These are phyloP conservation scores for Metschnikowia arizonensis DNA, from an alignment of 805 yeast species.

Conservation along the genomic window DNA sequence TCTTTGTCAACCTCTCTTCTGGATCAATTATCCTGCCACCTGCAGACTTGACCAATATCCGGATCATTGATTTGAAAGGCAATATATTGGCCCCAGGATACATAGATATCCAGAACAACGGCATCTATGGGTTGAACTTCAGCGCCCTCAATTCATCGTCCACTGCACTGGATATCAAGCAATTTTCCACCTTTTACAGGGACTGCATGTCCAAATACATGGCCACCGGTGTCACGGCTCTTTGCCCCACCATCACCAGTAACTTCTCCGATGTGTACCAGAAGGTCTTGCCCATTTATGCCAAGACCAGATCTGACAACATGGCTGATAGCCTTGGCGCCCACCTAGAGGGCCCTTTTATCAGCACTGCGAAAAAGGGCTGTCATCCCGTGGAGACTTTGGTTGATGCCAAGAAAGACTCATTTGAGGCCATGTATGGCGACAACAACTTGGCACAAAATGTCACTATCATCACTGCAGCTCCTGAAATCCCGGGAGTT, in stretches of 20 bases:
- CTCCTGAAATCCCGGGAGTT: constrained; percentile 49
- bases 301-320: constrained; percentile 26
- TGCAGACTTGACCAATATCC: constrained; percentile 10
- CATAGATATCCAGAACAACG: constrained; percentile 55
- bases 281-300: constrained; percentile 43
- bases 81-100: constrained; percentile 50
- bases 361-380: constrained; percentile 46
- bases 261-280: constrained; percentile 47
- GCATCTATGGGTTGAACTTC: constrained; percentile 54
- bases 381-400: constrained; percentile 49
- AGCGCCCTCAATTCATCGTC: constrained; percentile 33
- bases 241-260: constrained; percentile 56
- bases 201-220: constrained; percentile 45
- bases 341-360: constrained; percentile 60
- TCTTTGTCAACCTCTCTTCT: constrained; percentile 39
- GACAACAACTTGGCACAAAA: constrained; percentile 29
- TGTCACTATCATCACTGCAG: constrained; percentile 45
- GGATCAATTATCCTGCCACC: constrained; percentile 40
- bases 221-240: constrained; percentile 50
- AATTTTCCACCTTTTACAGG: constrained; percentile 34
- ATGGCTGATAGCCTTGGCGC: constrained; percentile 50
- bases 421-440: constrained; percentile 37
- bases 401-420: constrained; percentile 28
- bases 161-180: constrained; percentile 27
- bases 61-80: constrained; percentile 45